Evolutionary conservation across 495 filamentous ascomycete species (phyloP), one percentile per base, ranked within the genome.

Genomic region (Penicillium turbatum): DNA sequence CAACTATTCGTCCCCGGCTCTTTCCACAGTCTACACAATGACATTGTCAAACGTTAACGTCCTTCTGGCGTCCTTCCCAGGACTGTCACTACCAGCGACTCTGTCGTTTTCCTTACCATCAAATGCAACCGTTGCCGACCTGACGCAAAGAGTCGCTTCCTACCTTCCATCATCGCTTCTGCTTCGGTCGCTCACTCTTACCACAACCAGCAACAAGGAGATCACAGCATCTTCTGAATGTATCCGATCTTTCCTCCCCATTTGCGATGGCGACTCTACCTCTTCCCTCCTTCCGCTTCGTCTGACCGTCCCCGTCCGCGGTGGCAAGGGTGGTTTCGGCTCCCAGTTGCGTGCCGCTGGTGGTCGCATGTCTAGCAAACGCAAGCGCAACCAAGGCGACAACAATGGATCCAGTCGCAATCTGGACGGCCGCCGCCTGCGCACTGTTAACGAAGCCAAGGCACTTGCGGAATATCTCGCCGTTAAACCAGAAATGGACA

Each of bases 251-350:
- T 43, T 67, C 16, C 39, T 71, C 11, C 49, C 57, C 10, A 37
- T 48, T 39, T 44, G 53, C 45, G 56, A 69, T 67, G 62, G 53
- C 57, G 60, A 45, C 34, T 45, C 65, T 42, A 72, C 81, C 54
- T 82, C 84, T 79, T 41, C 76, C 84, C 83, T 97, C 57, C 79
- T 98, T 48, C 83, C 90, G 2, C 80, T 97, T 9, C 89, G 90
- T 40, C 81, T 97, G 24, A 83, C 83, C 13, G 73, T 83, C 6
- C 76, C 87, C 9, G 73, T 96, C 35, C 85, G 83, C 61, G 93
- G 93, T 65, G 93, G 93, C 61, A 98, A 98, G 66, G 93, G 93
- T 67, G 93, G 93, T 51, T 98, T 98, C 70, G 93, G 93, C 57
- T 96, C 91, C 6, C 95, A 97, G 69, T 85, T 98, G 26, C 90